A percentile compares a stretch with the other conserved stretches of the same genome.
Conservation (phyloP, 768 basidiomycete genomes). For the Gloeopeniophorella convolvens region DNA sequence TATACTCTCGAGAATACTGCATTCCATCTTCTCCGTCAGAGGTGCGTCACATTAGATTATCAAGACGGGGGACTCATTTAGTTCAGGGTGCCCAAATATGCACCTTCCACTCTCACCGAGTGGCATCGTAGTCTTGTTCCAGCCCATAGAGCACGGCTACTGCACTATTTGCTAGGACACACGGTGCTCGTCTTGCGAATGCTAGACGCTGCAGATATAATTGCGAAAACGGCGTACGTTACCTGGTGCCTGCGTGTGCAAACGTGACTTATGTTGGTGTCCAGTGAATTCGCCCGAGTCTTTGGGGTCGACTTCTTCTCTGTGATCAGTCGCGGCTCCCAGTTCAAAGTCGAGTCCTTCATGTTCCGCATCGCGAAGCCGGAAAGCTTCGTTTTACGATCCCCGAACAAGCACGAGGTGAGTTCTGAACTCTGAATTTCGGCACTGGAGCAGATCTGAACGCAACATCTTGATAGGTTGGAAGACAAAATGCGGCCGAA, state of each 20-base stretch:
- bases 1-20: slow-evolving; percentile 90
- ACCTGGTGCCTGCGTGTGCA: background rate
- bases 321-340: slow-evolving; percentile 89
- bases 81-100: slow-evolving; percentile 16
- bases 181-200: slow-evolving; percentile 69
- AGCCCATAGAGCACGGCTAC: slow-evolving; percentile 43
- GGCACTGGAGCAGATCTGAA: background rate
- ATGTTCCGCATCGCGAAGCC: slow-evolving; percentile 97
- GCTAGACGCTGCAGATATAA: slow-evolving; percentile 70
- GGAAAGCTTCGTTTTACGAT: slow-evolving; percentile 84
- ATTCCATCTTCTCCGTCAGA: slow-evolving; percentile 68
- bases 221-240: slow-evolving; percentile 86
- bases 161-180: slow-evolving; percentile 61
- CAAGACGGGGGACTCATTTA: background rate
- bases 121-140: slow-evolving; percentile 70
- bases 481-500: slow-evolving; percentile 92
- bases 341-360: slow-evolving; percentile 98
- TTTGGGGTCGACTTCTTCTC: slow-evolving; percentile 98
- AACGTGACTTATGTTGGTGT: background rate
- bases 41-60: slow-evolving; percentile 41
- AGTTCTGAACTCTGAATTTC: slow-evolving; percentile 19
- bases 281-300: slow-evolving; percentile 92
- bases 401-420: slow-evolving; percentile 84
- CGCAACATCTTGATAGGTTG: slow-evolving; percentile 53
- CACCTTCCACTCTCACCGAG: slow-evolving; percentile 35